Conservation (phyloP, 1,139 yeast genomes). For the Yarrowia galli region DNA sequence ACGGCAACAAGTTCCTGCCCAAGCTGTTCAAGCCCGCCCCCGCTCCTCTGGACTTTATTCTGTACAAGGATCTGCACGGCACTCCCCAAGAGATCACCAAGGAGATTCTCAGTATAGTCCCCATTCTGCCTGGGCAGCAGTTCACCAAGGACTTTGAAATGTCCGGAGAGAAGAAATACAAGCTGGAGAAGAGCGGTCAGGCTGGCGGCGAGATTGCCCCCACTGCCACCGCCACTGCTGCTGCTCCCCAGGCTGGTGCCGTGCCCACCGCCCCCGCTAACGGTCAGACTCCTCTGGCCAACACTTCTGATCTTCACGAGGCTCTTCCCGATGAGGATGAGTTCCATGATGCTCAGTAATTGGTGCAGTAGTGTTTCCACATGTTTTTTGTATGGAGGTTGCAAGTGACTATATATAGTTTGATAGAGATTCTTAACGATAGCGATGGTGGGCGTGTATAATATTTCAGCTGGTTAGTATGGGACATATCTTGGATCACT, state of each 20-base stretch:
- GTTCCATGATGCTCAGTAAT: conserved; percentile 35
- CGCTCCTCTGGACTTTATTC: conserved; percentile 61
- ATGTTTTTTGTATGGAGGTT: conserved; percentile 9
- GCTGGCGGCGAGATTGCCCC: background rate
- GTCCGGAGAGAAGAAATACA: conserved; percentile 68
- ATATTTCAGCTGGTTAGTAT: too few species aligned
- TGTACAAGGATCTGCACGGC: conserved; percentile 65
- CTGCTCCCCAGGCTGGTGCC: conserved; percentile 23
- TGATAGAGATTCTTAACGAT: conserved; percentile 25
- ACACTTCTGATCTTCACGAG: conserved; percentile 30
- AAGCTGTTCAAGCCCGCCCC: conserved; percentile 65
- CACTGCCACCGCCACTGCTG: conserved; percentile 4
- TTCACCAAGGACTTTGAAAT: conserved; percentile 68
- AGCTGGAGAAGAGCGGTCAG: conserved; percentile 36
- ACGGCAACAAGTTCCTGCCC: conserved; percentile 83
- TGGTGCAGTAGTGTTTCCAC: background rate
- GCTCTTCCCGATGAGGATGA: conserved; percentile 28
- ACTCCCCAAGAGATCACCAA: conserved; percentile 61
- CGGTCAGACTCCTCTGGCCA: conserved; percentile 31
- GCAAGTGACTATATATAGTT: conserved; percentile 31
- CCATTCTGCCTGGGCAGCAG: conserved; percentile 75
- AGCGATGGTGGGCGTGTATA: background rate
- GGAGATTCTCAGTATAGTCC: conserved; percentile 68
- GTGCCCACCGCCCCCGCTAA: conserved; percentile 12
- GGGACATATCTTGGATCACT: background rate